Base-by-base conservation (phyloP, 176 grass and related monocot genomes). In the Dendrocalamus sinicus region DNA sequence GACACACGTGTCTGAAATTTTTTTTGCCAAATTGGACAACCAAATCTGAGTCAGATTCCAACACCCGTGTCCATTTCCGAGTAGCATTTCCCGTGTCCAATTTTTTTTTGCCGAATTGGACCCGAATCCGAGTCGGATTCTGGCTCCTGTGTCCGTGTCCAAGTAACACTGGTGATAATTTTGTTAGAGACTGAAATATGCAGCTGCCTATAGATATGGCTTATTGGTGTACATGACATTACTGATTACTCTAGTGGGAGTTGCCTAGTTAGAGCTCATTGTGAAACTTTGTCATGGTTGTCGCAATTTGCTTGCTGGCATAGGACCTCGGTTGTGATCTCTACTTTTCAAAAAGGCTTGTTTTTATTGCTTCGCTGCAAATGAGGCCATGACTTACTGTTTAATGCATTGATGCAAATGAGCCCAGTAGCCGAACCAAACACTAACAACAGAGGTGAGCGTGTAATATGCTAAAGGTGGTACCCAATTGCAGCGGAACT, bases 381-480 rank as follows among this genome's bases (percentile, higher is more conserved):
- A 45, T 19, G 16, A 20, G 40, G 15, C 40, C 7, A 23, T 17
- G 9, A 0, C 17, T 6, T 51, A 12, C 41, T 78, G 15, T 79
- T 65, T 30, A 64, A 63, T 15, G n/a, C 10, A 62, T 43, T 16
- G 75, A 77, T 77, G 40, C 58, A 79, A 79, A 35, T 7, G 72
- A 44, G 28, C 26, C 24, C 17, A 32, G 46, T 19, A 53, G 26
- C 1, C 5, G 8, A 53, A 35, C 14, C 4, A 45, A 78, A 45
- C 13, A 47, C 39, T 28, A 22, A 8, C 57, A 63, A 63, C 8
- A 63, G 41, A 41, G 57, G 15, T 78, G 58, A 77, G 35, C 39
- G 1, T 76, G 11, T 60, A 15, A 14, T 16, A 10, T 60, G 54
- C 54, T 77, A 8, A 26, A 63, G 1, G 3, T 13, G 14, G n/a